A percentile compares a stretch with the other conserved stretches of the same genome.
phyloP scores from a whole-genome alignment of 1,139 yeast genomes.

The Suhomyces coccinellae region DNA sequence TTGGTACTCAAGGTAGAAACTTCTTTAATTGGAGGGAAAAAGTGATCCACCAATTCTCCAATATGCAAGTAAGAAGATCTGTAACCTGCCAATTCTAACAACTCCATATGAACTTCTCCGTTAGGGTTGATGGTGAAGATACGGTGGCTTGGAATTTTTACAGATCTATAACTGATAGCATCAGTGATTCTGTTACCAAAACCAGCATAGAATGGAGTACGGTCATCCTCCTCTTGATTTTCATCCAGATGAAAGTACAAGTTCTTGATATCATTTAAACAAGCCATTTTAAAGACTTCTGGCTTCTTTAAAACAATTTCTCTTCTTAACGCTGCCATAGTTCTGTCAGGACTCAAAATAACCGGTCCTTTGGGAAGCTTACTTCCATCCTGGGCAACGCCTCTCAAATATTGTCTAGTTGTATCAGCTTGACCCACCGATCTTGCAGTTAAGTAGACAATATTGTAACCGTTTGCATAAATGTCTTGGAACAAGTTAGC shows the following conservation, averaged over 20 bases:
- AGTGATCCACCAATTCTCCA: slow-evolving; percentile 94
- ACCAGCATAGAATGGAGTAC: slow-evolving; percentile 93
- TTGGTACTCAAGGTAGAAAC: slow-evolving; percentile 37
- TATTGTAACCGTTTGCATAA: slow-evolving; percentile 82
- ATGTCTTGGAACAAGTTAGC: slow-evolving; percentile 89
- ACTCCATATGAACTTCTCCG: slow-evolving; percentile 97
- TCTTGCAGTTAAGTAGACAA: slow-evolving; percentile 90
- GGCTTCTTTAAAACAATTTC: slow-evolving; percentile 95
- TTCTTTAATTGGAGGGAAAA: slow-evolving; percentile 81
- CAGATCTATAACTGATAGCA: slow-evolving; percentile 92
- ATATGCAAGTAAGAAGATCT: slow-evolving; percentile 85
- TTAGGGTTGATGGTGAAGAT: slow-evolving; percentile 95
- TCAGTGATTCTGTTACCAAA: slow-evolving; percentile 97
- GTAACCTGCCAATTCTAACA: slow-evolving; percentile 90
- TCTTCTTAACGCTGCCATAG: slow-evolving; percentile 89
- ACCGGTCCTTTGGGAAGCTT: slow-evolving; percentile 91
- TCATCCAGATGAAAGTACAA: slow-evolving; percentile 48
- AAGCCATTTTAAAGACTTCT: slow-evolving; percentile 97
- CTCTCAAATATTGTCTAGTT: slow-evolving; percentile 79
- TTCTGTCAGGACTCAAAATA: slow-evolving; percentile 91
- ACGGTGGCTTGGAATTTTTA: slow-evolving; percentile 90
- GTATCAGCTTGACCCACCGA: slow-evolving; percentile 96
- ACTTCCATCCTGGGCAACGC: slow-evolving; percentile 74
- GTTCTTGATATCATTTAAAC: slow-evolving; percentile 80
- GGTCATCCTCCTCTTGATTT: slow-evolving; percentile 31